These are phyloP conservation scores for Trichoderma asperellum DNA, from an alignment of 2,329 filamentous ascomycete species.

Conservation along the genomic window DNA sequence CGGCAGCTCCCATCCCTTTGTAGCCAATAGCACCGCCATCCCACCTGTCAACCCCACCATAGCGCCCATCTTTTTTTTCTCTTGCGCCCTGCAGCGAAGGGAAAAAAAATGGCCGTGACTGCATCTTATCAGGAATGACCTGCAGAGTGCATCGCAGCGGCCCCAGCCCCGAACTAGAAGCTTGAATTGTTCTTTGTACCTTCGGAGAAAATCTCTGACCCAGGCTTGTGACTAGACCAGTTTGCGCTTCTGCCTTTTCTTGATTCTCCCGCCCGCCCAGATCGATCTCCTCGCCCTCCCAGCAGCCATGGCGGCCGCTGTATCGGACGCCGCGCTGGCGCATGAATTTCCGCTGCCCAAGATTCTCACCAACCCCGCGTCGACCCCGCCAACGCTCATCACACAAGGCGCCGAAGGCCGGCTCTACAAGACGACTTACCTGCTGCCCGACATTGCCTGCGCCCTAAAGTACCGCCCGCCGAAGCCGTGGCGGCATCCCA, in stretches of 20 bases:
- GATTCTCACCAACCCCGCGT: slow-evolving; percentile 65
- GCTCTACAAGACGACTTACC: slow-evolving; percentile 84
- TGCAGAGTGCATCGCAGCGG: slow-evolving; percentile 27
- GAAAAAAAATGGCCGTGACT: slow-evolving; percentile 4
- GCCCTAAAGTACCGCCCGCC: slow-evolving; percentile 89
- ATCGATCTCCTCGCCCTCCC: neutral
- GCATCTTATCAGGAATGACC: slow-evolving; percentile 4
- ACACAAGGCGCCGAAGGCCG: slow-evolving; percentile 95
- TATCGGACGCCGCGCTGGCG: slow-evolving; percentile 13
- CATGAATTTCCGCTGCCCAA: slow-evolving; percentile 59
- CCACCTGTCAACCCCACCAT: slow-evolving; percentile 5
- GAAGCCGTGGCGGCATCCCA: slow-evolving; percentile 90
- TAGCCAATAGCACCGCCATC: slow-evolving; percentile 3
- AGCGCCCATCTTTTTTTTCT: slow-evolving; percentile 7
- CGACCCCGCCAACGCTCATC: slow-evolving; percentile 68
- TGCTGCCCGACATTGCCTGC: slow-evolving; percentile 67
- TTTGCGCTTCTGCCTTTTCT: neutral
- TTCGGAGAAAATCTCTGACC: neutral
- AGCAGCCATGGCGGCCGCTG: slow-evolving; percentile 15
- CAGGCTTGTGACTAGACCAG: neutral
- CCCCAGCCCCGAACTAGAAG: slow-evolving; percentile 13
- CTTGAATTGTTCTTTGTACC: neutral
- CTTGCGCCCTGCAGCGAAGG: slow-evolving; percentile 4
- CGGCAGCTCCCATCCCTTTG: neutral
- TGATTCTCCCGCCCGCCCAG: neutral